Evolutionary conservation across 2,329 filamentous ascomycete species (phyloP), one percentile per base, ranked within the genome.

Genomic region (Penicillium vulpinum): DNA sequence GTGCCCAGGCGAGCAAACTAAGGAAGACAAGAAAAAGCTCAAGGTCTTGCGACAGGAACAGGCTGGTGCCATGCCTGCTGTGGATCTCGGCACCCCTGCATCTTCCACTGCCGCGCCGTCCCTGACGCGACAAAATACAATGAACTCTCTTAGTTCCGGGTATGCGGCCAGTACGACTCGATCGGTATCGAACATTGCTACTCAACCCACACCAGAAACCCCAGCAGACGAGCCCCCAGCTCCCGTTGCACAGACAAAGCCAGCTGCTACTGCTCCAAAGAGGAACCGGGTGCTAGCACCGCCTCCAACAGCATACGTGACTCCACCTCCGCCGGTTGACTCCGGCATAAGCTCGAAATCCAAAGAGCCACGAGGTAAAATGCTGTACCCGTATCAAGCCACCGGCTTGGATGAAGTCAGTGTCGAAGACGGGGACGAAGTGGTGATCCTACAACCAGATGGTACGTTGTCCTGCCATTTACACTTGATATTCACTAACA

Each of bases 11-110:
- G 94, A 97, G 70, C 86, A 94, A 71, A 88, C 83, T 61, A 99
- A 97, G 75, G 94, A 97, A 61, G 92, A 96, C 67, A 92, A 88
- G 78, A 99, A 97, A 81, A 95, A 92, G 68, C 82, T 96, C 40
- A 97, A 97, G 76, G 83, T 84, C 40, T 88, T 92, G 71, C 85
- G 92, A 59, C 93, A 97, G 76, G 88, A 90, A 57, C 82, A 87
- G 5, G 89, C 92, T 13, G 90, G 88, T 67, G 78, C 85, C 31
- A 63, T 70, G n/a, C 72, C 75, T 33, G 64, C 67, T 11, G 62
- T 75, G 22, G 78, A 78, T 21, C 59, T 73, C 24, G 66, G 71
- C 7, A 66, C 73, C 0, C 60, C 73, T 2, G 67, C 68, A n/a
- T 64, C 66, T 33, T 70, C 73, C 16, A 79, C 86, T 4, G 87